Conservation (phyloP, 148 eudicot species). For the Chenopodium suecicum region DNA sequence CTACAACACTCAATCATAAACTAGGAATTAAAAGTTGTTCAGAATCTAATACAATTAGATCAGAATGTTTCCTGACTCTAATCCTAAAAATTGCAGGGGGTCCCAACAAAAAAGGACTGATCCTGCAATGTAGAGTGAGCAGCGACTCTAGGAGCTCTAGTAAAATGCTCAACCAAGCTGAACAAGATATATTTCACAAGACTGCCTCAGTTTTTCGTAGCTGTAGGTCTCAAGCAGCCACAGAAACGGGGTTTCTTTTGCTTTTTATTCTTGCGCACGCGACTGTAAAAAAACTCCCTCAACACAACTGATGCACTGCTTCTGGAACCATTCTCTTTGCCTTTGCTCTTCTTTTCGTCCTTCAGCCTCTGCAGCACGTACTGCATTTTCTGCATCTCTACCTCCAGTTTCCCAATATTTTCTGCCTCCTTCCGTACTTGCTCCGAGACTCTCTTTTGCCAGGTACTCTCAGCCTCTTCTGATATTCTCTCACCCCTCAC, state of each 20-base stretch:
- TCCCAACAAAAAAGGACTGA: background rate
- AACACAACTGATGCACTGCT: conserved; percentile 54
- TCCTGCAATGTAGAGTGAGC: background rate
- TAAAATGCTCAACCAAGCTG: background rate
- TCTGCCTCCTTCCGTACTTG: conserved; percentile 74
- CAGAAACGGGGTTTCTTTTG: conserved; percentile 61
- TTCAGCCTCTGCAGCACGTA: conserved; percentile 54
- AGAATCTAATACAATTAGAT: background rate
- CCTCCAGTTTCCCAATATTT: conserved; percentile 58
- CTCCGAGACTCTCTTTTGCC: conserved; percentile 45
- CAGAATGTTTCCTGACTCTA: conserved; percentile 4
- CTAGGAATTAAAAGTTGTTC: conserved; percentile 1
- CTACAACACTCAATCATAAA: background rate
- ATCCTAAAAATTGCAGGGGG: background rate
- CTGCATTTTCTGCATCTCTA: conserved; percentile 72
- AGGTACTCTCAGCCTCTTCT: conserved; percentile 39
- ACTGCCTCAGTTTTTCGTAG: conserved; percentile 28
- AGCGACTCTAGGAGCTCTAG: background rate
- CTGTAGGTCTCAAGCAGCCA: conserved; percentile 60
- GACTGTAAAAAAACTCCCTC: conserved; percentile 56
- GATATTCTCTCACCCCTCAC: conserved; percentile 29
- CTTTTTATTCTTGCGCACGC: conserved; percentile 48
- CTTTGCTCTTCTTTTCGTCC: conserved; percentile 59
- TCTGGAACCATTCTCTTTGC: conserved; percentile 40
- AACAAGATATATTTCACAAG: background rate